Conservation (phyloP, 1,139 yeast genomes). For the Sugiyamaella sp. region DNA sequence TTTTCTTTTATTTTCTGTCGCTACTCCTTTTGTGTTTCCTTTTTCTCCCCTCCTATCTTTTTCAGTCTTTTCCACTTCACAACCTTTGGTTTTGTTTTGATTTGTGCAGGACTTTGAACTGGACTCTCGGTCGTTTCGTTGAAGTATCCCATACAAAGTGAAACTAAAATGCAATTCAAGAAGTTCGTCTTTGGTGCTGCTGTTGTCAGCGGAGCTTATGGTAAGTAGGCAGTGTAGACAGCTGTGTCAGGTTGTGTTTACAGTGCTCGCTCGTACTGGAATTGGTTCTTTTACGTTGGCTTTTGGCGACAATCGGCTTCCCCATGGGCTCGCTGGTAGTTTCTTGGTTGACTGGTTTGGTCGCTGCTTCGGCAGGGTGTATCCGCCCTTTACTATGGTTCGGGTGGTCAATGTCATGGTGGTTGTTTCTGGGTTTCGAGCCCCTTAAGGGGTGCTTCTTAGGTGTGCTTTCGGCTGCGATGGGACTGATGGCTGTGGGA, state of each 20-base stretch:
- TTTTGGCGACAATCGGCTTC: too few species aligned
- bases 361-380: too few species aligned
- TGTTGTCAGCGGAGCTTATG: slow-evolving; percentile 28
- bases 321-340: too few species aligned
- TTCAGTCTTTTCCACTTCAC: slow-evolving; percentile 11
- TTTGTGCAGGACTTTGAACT: slow-evolving; percentile 3
- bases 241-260: background rate
- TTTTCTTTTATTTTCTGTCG: background rate
- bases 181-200: slow-evolving; percentile 29
- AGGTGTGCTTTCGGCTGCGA: too few species aligned
- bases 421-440: background rate
- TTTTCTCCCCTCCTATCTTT: background rate
- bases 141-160: background rate
- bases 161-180: slow-evolving; percentile 27
- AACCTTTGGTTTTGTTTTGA: slow-evolving; percentile 5
- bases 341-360: too few species aligned
- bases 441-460: too few species aligned
- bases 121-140: background rate
- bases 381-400: background rate
- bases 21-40: slow-evolving; percentile 5
- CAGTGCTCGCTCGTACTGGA: too few species aligned
- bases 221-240: slow-evolving; percentile 25
- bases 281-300: too few species aligned
- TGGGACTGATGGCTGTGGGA: too few species aligned
- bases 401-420: background rate